Base-by-base conservation (phyloP, 2,329 filamentous ascomycete genomes). In the Fusarium concolor region DNA sequence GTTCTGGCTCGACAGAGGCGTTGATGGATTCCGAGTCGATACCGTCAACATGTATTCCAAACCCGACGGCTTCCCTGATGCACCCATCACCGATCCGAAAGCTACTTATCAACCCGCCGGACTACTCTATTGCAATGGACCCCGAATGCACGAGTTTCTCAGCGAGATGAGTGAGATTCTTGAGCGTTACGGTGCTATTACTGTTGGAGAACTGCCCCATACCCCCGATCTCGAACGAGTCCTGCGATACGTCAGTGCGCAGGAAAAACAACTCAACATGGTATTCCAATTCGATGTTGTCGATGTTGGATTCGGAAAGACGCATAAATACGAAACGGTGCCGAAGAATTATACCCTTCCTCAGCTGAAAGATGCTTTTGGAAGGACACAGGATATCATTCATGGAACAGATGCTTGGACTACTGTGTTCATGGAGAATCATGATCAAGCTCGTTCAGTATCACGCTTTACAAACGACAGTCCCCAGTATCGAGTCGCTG, bases 1-100 rank as follows among this genome's bases (percentile, higher is more conserved):
- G 29, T 96, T 94, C 76, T 96, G 93, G 93, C 85, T 96, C 1
- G 82, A 92, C 47, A 86, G 87, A 31, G 92, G 92, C 4, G 89
- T 92, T 0, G 87, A 90, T 45, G 90, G 90, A 5, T 93, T 92
- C 81, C 85, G 90, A n/a, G 86, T 92, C 78, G 90, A 93, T 72
- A 89, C 90, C 1, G 90, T 92, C 77, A 92, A 92, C 77, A 86
- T 90, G 79, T 90, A 91, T 74, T 90, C 87, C 73, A 92, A 92
- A 73, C 83, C 83, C 0, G 83, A 83, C 6, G 80, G 79, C 1
- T 86, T 89, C 55, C 85, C 84, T 1, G 87, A 91, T 66, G 89
- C 87, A 0, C 84, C 87, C 1, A 76, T 89, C 39, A 78, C 82
- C 8, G 81, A 88, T 50, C 76, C 79, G 6, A 79, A 78, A 7